Evolutionary conservation across 495 filamentous ascomycete species (phyloP), one percentile per base, ranked within the genome.

Genomic region (Aspergillus haitiensis): DNA sequence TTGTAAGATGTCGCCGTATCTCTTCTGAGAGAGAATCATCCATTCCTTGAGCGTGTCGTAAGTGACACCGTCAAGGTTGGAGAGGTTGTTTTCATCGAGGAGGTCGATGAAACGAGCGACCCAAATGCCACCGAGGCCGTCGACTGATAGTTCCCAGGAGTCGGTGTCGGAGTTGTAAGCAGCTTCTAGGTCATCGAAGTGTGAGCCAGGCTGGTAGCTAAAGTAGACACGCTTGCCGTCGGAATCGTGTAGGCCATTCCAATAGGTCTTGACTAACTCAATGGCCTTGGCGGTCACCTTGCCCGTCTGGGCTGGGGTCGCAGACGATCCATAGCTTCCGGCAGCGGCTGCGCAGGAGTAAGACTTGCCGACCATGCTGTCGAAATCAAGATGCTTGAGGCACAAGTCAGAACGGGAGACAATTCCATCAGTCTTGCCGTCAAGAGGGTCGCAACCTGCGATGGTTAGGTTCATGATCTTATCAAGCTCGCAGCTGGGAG

Each of bases 401-500:
- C 81, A 84, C 3, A 84, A 72, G 55, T 84, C 79, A 0, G 79
- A 73, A 0, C 80, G 70, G 11, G 75, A 67, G 10, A 83, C 69
- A 0, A 84, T 78, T 0, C 80, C 81, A 52, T 84, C 81, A 0
- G 56, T 67, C 49, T 64, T 67, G 1, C 81, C 81, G 63, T 83
- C 81, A 1, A 83, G 64, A 11, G 67, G 39, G 58, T 84, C 81
- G 48, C 81, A 84, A 16, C 73, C 71, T 0, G 68, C 65, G 32
- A 91, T 78, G 4, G 87, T 88, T 6, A 84, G 85, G 45, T 82
- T 82, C 52, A 91, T 75, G 9, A 88, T 88, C 69, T 91, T 87
- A 67, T 90, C 88, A 12, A 91, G 81, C 70, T 91, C 88, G 81
- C 5, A 92, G 79, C 90, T 80, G 0, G 88, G 84, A 11, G 88